phyloP scores from a whole-genome alignment of 768 basidiomycete genomes.

The Mycena crocata region DNA sequence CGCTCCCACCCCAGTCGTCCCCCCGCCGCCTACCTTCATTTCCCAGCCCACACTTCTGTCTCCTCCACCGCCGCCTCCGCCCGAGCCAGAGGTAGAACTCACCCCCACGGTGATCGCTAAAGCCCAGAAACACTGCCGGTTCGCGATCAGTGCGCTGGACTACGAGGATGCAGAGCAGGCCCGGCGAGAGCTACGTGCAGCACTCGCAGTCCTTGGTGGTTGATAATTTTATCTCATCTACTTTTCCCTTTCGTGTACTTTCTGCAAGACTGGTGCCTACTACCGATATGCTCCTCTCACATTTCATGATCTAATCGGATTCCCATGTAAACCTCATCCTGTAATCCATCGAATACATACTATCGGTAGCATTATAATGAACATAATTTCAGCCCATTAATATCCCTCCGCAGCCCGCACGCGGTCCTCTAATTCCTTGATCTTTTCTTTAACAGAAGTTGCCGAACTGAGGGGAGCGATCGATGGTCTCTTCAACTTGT shows the following conservation, averaged over 20 bases:
- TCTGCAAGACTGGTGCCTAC: background rate
- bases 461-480: slow-evolving; percentile 23
- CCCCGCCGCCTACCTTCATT: slow-evolving; percentile 38
- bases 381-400: slow-evolving; percentile 2
- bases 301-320: slow-evolving; percentile 9
- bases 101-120: slow-evolving; percentile 75
- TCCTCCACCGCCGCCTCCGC: slow-evolving; percentile 42
- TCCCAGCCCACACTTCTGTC: slow-evolving; percentile 28
- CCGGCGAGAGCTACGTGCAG: slow-evolving; percentile 81
- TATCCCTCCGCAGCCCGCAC: slow-evolving; percentile 34
- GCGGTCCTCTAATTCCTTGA: slow-evolving; percentile 53
- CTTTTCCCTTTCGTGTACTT: slow-evolving; percentile 8
- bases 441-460: slow-evolving; percentile 54
- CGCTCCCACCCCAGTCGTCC: slow-evolving; percentile 37
- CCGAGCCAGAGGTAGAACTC: slow-evolving; percentile 55
- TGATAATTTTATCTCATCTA: slow-evolving; percentile 39
- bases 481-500: slow-evolving; percentile 13
- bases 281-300: background rate
- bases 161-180: slow-evolving; percentile 95
- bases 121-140: slow-evolving; percentile 91
- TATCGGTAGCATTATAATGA: background rate
- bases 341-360: background rate
- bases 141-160: slow-evolving; percentile 94
- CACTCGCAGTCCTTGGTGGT: slow-evolving; percentile 74
- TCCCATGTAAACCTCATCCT: too few species aligned